phyloP scores from a whole-genome alignment of 2,329 filamentous ascomycete species.

The Sclerotinia minor region DNA sequence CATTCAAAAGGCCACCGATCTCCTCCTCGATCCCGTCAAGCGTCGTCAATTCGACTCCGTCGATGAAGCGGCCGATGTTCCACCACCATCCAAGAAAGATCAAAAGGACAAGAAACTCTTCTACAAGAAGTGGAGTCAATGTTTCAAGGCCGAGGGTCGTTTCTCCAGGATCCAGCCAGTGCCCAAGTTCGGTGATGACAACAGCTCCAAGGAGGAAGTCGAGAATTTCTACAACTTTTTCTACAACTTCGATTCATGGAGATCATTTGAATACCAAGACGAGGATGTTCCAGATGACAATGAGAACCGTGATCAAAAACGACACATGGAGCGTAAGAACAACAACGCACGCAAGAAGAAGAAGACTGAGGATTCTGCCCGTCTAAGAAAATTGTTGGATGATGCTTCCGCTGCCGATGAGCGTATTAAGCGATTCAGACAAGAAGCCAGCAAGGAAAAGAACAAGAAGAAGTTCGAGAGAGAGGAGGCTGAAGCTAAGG shows the following conservation, averaged over 20 bases:
- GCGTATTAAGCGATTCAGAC: conserved; percentile 95
- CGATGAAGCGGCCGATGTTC: conserved; percentile 88
- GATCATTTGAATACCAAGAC: conserved; percentile 95
- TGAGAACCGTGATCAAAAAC: conserved; percentile 98
- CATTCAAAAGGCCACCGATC: conserved; percentile 96
- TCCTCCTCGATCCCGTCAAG: conserved; percentile 87
- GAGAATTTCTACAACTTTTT: conserved; percentile 99
- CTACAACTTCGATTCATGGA: conserved; percentile 99
- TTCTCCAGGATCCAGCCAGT: conserved; percentile 93
- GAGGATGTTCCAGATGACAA: conserved; percentile 99
- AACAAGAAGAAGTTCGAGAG: conserved; percentile 91
- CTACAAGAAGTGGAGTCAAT: conserved; percentile 90
- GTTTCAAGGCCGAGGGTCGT: conserved; percentile 88
- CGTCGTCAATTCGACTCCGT: conserved; percentile 96
- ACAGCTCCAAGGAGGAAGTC: conserved; percentile 84
- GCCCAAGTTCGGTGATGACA: conserved; percentile 79
- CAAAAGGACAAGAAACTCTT: conserved; percentile 75
- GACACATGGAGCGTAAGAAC: conserved; percentile 98
- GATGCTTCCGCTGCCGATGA: conserved; percentile 82
- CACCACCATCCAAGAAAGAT: conserved; percentile 91
- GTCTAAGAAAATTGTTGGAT: conserved; percentile 86
- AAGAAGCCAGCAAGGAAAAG: conserved; percentile 89
- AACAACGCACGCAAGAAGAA: conserved; percentile 97
- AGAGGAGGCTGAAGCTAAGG: conserved; percentile 87
- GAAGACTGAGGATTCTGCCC: conserved; percentile 95